Evolutionary conservation across 169 alveolate genomes (phyloP).

Genomic region (Sarcocystis neurona): DNA sequence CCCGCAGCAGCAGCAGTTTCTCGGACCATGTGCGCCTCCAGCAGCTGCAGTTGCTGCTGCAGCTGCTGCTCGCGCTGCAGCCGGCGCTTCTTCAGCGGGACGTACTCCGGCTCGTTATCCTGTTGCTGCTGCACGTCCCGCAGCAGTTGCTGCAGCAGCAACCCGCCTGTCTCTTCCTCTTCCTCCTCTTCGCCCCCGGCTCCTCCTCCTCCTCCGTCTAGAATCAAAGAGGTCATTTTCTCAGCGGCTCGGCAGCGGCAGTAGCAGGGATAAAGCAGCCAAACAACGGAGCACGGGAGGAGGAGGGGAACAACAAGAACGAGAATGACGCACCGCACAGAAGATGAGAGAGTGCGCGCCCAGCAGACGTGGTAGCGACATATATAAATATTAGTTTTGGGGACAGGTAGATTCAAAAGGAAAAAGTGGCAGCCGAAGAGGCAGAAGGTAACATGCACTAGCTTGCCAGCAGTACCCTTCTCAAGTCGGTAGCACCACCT

Average conservation of each 20-base stretch:
- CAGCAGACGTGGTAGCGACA: no score
- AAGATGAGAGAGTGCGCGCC: background rate
- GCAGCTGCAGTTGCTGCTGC: slow-evolving; percentile 54
- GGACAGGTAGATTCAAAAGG: no score
- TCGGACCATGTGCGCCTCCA: slow-evolving; percentile 48
- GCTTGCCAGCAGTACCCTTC: no score
- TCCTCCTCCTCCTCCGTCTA: slow-evolving; percentile 67
- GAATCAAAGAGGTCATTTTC: background rate
- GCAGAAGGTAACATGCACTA: no score
- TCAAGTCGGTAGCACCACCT: no score
- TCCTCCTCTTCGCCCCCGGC: slow-evolving; percentile 68
- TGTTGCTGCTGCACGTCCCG: slow-evolving; percentile 12
- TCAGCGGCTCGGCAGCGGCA: background rate
- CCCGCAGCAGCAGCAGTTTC: slow-evolving; percentile 35
- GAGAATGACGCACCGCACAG: background rate
- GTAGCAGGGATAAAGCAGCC: slow-evolving; percentile 8
- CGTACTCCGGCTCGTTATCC: slow-evolving; percentile 44
- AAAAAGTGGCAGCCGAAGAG: no score
- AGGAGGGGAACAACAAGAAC: background rate
- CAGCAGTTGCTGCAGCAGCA: slow-evolving; percentile 43
- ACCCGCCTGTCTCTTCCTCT: background rate
- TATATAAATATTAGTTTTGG: no score
- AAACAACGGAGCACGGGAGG: background rate
- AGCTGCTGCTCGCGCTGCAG: slow-evolving; percentile 43
- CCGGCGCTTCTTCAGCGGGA: slow-evolving; percentile 58